These are phyloP conservation scores for Curvularia eragrostidis DNA, from an alignment of 2,329 filamentous ascomycete species.

Conservation along the genomic window DNA sequence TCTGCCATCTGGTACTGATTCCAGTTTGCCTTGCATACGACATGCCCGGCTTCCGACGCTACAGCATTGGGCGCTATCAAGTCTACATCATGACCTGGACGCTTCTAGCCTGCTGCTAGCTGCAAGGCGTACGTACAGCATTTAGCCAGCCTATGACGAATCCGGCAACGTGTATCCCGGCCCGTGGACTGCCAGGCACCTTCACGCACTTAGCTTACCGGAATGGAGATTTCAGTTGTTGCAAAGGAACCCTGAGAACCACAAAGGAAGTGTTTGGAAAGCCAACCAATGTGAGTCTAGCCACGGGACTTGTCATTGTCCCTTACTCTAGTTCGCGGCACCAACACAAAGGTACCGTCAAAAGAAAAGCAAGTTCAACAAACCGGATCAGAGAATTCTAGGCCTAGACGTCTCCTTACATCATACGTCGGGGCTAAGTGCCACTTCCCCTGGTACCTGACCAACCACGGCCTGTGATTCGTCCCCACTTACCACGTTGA, in stretches of 20 bases:
- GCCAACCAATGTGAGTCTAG: neutral
- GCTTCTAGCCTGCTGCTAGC: conserved; percentile 5
- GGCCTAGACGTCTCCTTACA: conserved; percentile 1
- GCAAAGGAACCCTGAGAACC: neutral
- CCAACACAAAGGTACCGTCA: conserved; percentile 2
- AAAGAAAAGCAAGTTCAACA: conserved; percentile 4
- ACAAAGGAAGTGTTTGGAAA: neutral
- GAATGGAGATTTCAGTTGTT: neutral
- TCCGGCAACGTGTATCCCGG: neutral
- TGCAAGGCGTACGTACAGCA: conserved; percentile 1
- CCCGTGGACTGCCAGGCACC: neutral
- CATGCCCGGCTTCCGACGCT: neutral
- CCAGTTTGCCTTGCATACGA: conserved; percentile 1
- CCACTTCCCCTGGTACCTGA: neutral
- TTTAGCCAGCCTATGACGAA: neutral
- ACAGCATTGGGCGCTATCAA: neutral
- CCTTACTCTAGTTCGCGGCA: conserved; percentile 1
- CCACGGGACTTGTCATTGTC: neutral
- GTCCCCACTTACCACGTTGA: conserved; percentile 4
- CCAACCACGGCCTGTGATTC: conserved; percentile 19
- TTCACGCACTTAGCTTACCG: neutral
- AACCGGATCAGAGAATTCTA: conserved; percentile 2
- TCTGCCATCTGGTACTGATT: neutral
- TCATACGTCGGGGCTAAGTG: conserved; percentile 7
- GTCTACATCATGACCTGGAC: conserved; percentile 1